Evolutionary conservation across 139 green algal genomes (phyloP), one percentile per base, ranked within the genome.

Genomic region (Desmodesmus armatus): DNA sequence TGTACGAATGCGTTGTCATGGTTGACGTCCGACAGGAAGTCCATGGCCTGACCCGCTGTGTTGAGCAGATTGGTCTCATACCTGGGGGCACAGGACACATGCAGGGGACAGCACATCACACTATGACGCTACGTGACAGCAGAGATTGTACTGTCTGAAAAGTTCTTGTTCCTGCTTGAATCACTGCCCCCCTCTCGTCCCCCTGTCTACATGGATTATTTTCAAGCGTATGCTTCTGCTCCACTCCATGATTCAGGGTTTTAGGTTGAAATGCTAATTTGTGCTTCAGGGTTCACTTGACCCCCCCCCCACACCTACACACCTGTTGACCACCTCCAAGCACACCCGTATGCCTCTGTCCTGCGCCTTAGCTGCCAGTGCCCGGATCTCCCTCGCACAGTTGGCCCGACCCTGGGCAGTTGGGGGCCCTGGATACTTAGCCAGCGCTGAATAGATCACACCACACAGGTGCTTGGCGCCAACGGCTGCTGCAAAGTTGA

Each of bases 41-140:
- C 89, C 81, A 89, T 87, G 2, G 91, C 89, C 72, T 93, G 87
- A 17, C 78, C 86, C 19, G 85, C 84, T 21, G 88, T 91, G 88
- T 91, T 91, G 6, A 91, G 78, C 65, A 93, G 63, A 15, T 90
- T 90, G 35, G 88, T 92, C 47, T 93, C 90, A 39, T 93, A 93
- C 27, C 90, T 90, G 87, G 6, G n/a, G n/a, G n/a, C n/a, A n/a
- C n/a, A n/a, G n/a, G n/a, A n/a, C n/a, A n/a, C n/a, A n/a, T n/a
- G n/a, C n/a, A n/a, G n/a, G n/a, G n/a, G n/a, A n/a, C n/a, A n/a
- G n/a, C n/a, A n/a, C n/a, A n/a, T n/a, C n/a, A n/a, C n/a, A n/a
- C n/a, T n/a, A n/a, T n/a, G n/a, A n/a, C n/a, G n/a, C n/a, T n/a
- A n/a, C n/a, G n/a, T n/a, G n/a, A n/a, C n/a, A n/a, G n/a, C n/a